phyloP scores from a whole-genome alignment of 2,329 filamentous ascomycete genomes.

The Zymoseptoria tritici region DNA sequence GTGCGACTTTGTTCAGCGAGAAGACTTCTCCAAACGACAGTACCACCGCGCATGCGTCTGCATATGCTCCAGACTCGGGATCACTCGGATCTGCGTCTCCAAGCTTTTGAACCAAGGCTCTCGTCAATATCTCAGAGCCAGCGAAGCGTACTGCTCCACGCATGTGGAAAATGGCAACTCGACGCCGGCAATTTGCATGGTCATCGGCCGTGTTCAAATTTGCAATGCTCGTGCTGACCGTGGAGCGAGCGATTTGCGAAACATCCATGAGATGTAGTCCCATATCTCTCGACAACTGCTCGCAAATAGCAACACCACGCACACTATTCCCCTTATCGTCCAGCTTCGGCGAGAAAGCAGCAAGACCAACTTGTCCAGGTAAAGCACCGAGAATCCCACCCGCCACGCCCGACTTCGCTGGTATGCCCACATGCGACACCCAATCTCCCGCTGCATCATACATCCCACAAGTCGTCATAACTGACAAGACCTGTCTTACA shows the following conservation, averaged over 20 bases:
- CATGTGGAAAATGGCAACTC: conserved; percentile 17
- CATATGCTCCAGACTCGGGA: conserved; percentile 15
- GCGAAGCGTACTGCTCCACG: conserved; percentile 19
- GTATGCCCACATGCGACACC: conserved; percentile 35
- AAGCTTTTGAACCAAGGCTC: conserved; percentile 13
- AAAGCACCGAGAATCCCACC: conserved; percentile 18
- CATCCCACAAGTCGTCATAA: conserved; percentile 40
- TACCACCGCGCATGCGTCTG: conserved; percentile 18
- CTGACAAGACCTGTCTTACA: conserved; percentile 35
- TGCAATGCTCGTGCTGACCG: conserved; percentile 14
- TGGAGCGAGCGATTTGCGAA: conserved; percentile 19
- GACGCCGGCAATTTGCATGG: conserved; percentile 5
- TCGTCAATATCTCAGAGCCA: conserved; percentile 17
- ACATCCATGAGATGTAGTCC: conserved; percentile 22
- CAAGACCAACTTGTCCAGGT: conserved; percentile 19
- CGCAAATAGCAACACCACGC: conserved; percentile 17
- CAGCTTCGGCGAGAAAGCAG: conserved; percentile 19
- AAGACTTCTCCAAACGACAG: conserved; percentile 20
- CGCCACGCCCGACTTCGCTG: conserved; percentile 32
- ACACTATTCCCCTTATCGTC: conserved; percentile 19
- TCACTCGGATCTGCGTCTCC: conserved; percentile 12
- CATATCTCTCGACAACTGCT: conserved; percentile 19
- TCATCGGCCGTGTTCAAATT: conserved; percentile 7
- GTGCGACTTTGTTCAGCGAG: conserved; percentile 18
- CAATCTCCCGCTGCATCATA: conserved; percentile 37